These are phyloP conservation scores for Globisporangium camurandrum DNA, from an alignment of 352 stramenopile species.

Conservation along the genomic window DNA sequence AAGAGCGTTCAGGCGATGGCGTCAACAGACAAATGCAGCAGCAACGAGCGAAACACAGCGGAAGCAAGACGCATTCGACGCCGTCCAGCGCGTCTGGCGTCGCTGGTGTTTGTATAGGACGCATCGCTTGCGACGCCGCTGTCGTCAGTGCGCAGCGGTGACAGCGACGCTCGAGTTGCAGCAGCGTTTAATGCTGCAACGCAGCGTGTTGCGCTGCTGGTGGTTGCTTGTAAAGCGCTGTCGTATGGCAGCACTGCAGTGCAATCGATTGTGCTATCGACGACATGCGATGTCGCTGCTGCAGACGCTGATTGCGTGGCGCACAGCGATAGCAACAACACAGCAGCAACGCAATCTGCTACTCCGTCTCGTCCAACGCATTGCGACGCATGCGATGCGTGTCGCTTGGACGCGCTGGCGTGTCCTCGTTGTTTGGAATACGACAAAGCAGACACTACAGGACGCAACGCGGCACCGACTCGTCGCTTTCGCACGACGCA, in stretches of 20 bases:
- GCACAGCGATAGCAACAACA: neutral
- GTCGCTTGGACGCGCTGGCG: conserved; percentile 1
- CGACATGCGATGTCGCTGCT: neutral
- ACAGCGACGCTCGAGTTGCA: neutral
- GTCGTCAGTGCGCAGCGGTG: conserved; percentile 1
- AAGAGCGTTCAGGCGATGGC: conserved; percentile 19
- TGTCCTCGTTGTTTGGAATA: neutral
- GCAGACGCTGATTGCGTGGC: neutral
- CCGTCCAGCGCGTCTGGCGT: neutral
- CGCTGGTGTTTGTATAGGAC: conserved; percentile 1
- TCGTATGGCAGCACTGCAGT: neutral
- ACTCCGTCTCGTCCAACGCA: neutral
- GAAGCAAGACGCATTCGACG: neutral
- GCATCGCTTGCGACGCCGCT: neutral
- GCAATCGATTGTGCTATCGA: no score
- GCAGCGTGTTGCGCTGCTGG: neutral
- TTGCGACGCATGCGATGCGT: neutral
- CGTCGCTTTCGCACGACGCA: neutral
- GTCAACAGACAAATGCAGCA: no score
- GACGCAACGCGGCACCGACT: neutral
- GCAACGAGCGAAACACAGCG: conserved; percentile 8
- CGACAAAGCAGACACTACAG: neutral
- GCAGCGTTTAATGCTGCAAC: neutral
- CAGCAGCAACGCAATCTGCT: neutral
- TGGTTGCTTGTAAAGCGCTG: neutral